Percentiles rank a stretch among this genome's conserved stretches.
Conservation (phyloP, 192 early-diverging fungal genomes). For the Geosiphon pyriformis region DNA sequence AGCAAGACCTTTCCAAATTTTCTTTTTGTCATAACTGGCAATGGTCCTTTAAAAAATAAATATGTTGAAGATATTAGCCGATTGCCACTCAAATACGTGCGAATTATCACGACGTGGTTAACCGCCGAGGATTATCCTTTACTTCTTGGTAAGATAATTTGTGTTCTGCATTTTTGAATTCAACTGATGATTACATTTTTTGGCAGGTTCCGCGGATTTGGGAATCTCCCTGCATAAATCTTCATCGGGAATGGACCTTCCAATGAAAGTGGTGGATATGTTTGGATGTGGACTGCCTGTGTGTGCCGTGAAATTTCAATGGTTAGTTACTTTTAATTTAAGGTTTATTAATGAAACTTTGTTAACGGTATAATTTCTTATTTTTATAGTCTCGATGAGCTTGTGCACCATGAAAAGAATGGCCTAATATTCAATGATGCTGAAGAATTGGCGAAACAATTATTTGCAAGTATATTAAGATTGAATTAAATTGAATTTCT, state of each 20-base stretch:
- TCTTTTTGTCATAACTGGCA: conserved; percentile 86
- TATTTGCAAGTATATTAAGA: conserved; percentile 15
- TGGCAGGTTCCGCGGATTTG: conserved; percentile 79
- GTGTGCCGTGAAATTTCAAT: conserved; percentile 49
- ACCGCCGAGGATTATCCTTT: conserved; percentile 75
- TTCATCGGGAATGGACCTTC: conserved; percentile 92
- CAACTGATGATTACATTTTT: background rate
- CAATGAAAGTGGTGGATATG: conserved; percentile 99
- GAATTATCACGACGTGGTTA: conserved; percentile 79
- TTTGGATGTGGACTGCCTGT: conserved; percentile 93
- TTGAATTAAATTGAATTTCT: background rate
- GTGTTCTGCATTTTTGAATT: background rate
- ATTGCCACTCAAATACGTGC: conserved; percentile 46
- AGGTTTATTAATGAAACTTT: too few relatives aligned
- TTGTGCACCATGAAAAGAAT: conserved; percentile 19
- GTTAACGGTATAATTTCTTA: too few relatives aligned
- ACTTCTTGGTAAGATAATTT: conserved; percentile 56
- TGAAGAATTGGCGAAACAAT: conserved; percentile 7
- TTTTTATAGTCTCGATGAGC: conserved; percentile 7
- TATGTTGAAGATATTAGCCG: conserved; percentile 64
- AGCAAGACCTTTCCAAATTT: conserved; percentile 45
- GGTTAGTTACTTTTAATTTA: too few relatives aligned
- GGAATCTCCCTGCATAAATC: conserved; percentile 91
- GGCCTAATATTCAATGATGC: conserved; percentile 17
- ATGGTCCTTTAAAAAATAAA: conserved; percentile 70